Percentiles rank a stretch among this genome's conserved stretches.
Evolutionary conservation across 2,329 filamentous ascomycete genomes (phyloP).

Genomic region (Cercospora brassicicola): DNA sequence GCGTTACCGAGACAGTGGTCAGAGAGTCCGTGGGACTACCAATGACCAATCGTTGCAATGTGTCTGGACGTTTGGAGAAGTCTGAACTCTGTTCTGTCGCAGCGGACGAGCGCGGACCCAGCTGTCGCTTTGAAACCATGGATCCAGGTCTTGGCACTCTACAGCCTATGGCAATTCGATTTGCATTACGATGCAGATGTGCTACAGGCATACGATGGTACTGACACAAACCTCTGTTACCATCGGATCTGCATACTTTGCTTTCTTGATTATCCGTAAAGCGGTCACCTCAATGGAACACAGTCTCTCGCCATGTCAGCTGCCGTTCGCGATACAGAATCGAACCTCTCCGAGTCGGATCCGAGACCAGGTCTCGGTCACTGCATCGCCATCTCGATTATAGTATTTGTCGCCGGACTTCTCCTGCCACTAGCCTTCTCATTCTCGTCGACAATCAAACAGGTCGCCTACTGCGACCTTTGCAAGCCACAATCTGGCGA

Average conservation of each 20-base stretch:
- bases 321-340: not conserved
- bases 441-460: not conserved
- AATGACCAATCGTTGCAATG: not conserved
- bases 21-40: not conserved
- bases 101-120: not conserved
- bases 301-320: not conserved
- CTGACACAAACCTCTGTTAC: not conserved
- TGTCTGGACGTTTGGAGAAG: not conserved
- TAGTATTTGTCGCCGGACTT: not conserved
- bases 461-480: not conserved
- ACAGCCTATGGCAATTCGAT: not conserved
- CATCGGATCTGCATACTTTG: not conserved
- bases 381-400: not conserved
- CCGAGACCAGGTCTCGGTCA: not conserved
- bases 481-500: not conserved
- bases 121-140: not conserved
- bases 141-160: not conserved
- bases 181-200: not conserved
- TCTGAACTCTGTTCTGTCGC: not conserved
- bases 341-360: not conserved
- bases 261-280: not conserved
- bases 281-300: not conserved
- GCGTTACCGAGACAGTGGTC: not conserved
- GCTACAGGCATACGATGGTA: not conserved
- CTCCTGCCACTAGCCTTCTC: not conserved